Evolutionary conservation across 2,329 filamentous ascomycete species (phyloP), one percentile per base, ranked within the genome.

Genomic region (Zymoseptoria brevis): DNA sequence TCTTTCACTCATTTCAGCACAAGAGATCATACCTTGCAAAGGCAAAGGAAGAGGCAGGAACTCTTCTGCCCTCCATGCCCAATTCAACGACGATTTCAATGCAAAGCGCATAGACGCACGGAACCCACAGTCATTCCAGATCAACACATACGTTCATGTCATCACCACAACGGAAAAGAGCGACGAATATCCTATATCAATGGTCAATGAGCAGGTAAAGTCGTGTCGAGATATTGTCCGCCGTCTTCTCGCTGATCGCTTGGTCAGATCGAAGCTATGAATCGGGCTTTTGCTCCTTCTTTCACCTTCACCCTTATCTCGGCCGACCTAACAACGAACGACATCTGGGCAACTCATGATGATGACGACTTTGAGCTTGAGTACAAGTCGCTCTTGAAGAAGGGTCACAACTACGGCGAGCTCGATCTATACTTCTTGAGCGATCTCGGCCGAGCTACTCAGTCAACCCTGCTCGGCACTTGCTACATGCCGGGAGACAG

Each of bases 341-440:
- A 53, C 22, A n/a, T 8, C 16, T 53, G 51, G 51, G 51, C 51
- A 19, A 53, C 51, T 26, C n/a, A 24, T 8, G 29, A 53, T 29
- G 29, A 16, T 19, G 51, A 53, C 8, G 51, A 53, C n/a, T 19
- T 24, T 29, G 51, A 53, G 29, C 22, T 26, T n/a, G 51, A 24
- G 3, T 53, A 53, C 22, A 53, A 53, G 22, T 26, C 51, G 22
- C 22, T 53, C 21, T 9, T 53, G 22, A 29, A 19, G 19, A 53
- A 30, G 29, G 51, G 51, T 9, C 22, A 29, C 55, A 83, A 83
- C 68, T 83, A 83, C 68, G 63, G 65, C 19, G 76, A 77, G 0
- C 73, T 83, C 24, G 83, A 83, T 68, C 72, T 83, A 50, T 83
- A 82, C 69, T 83, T 82, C 69, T 77, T 82, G 64, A 79, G 78